Base-by-base conservation (phyloP, 768 basidiomycete species). In the Hirschioporus abietinus region DNA sequence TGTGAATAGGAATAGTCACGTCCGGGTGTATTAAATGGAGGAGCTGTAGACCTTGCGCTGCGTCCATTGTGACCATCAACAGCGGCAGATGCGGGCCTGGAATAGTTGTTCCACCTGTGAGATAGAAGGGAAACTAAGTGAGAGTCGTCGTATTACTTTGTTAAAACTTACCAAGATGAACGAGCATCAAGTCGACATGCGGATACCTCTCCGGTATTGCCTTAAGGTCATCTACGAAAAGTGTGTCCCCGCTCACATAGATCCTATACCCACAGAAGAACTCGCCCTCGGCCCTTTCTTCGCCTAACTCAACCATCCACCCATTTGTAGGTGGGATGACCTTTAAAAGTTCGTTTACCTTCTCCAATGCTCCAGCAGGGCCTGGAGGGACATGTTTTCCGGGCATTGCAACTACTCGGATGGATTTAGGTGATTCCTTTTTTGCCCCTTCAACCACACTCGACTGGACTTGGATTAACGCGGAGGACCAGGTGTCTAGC, bases 1-100 rank as follows among this genome's bases (percentile, higher is more conserved):
- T 71, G 58, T 78, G 77, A 23, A 78, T 71, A 4, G 77, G 77
- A 26, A 78, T 72, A 9, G 76, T 75, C 35, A 74, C 65, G n/a
- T 76, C 73, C 1, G 77, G 76, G 20, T 74, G 68, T 63, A 77
- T 70, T 26, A 76, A 69, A 63, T 73, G 71, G 12, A 76, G 67
- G 8, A 78, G 72, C 65, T 76, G 68, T 66, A 72, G 66, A 42
- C 77, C 77, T 65, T 76, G 74, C 36, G 69, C 69, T 0, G 72
- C 77, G 65, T 78, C 75, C 77, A 78, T 78, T 0, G 77, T 78
- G 24, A 72, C 70, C 71, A 72, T 71, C 20, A 73, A 63, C 58
- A 67, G 67, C 7, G 75, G 71, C 9, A 70, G 70, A 9, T 23
- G n/a, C 25, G 36, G 64, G 8, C 24, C 23, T 1, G 75, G 76